Percentiles rank a stretch among this genome's conserved stretches.
These are phyloP conservation scores for Apiospora rasikravindrae DNA, from an alignment of 2,329 filamentous ascomycete genomes.

Conservation along the genomic window DNA sequence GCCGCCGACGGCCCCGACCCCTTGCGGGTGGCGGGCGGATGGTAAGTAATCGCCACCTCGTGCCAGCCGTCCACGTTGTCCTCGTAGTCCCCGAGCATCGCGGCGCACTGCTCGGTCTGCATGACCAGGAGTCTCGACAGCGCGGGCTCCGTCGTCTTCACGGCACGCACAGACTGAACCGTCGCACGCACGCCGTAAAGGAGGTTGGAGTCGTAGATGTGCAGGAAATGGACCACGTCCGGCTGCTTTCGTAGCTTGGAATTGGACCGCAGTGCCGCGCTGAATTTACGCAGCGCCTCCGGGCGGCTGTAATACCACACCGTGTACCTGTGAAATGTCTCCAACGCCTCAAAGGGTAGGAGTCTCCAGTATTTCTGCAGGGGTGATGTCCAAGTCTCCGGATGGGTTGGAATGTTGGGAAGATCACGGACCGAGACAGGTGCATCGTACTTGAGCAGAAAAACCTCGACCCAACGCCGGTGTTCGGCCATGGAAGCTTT, in stretches of 20 bases:
- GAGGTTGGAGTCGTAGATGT: not conserved
- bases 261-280: not conserved
- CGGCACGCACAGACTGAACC: not conserved
- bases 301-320: not conserved
- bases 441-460: not conserved
- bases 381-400: not conserved
- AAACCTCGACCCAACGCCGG: not conserved
- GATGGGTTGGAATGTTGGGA: not conserved
- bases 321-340: not conserved
- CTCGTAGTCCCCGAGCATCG: slow-evolving; percentile 1
- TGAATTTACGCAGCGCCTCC: not conserved
- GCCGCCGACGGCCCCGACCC: too few species aligned
- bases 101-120: not conserved
- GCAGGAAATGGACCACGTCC: not conserved
- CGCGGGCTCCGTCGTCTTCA: not conserved
- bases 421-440: not conserved
- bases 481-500: not conserved
- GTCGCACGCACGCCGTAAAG: not conserved
- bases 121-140: not conserved
- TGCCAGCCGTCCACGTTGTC: not conserved
- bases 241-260: not conserved
- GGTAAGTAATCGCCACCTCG: not conserved
- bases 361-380: not conserved
- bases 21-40: not conserved
- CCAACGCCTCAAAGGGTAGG: not conserved